phyloP scores from a whole-genome alignment of 768 basidiomycete genomes.

The Lanmaoa rubissima region DNA sequence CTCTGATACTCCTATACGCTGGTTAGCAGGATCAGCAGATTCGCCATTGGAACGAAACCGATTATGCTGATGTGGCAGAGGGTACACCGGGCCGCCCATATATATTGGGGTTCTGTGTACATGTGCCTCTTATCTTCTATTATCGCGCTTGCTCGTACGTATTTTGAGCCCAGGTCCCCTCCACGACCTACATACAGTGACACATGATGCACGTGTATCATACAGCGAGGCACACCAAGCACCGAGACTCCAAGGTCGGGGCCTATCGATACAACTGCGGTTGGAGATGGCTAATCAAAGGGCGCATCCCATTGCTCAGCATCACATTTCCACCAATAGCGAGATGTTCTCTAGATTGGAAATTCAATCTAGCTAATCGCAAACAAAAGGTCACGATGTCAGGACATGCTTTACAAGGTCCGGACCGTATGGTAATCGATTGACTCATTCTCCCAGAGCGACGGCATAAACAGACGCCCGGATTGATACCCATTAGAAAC shows the following conservation, averaged over 20 bases:
- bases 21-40: neutral
- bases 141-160: slow-evolving; percentile 13
- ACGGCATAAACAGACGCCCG: neutral
- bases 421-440: slow-evolving; percentile 2
- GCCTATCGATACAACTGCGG: neutral
- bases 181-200: slow-evolving; percentile 1
- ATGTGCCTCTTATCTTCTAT: slow-evolving; percentile 17
- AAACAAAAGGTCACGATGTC: neutral
- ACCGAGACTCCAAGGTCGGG: neutral
- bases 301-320: neutral
- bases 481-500: neutral
- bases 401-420: neutral
- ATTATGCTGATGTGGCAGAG: slow-evolving; percentile 15
- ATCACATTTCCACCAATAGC: neutral
- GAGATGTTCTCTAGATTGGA: neutral
- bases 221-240: neutral
- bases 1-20: neutral
- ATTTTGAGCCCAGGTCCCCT: slow-evolving; percentile 9
- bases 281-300: neutral
- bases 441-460: neutral
- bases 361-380: neutral
- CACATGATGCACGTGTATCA: slow-evolving; percentile 10
- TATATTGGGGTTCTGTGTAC: slow-evolving; percentile 19
- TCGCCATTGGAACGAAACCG: neutral
- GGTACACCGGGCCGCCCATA: slow-evolving; percentile 3